Evolutionary conservation across 441 rosid species (phyloP), one percentile per base, ranked within the genome.

Genomic region (Kokia cookei): DNA sequence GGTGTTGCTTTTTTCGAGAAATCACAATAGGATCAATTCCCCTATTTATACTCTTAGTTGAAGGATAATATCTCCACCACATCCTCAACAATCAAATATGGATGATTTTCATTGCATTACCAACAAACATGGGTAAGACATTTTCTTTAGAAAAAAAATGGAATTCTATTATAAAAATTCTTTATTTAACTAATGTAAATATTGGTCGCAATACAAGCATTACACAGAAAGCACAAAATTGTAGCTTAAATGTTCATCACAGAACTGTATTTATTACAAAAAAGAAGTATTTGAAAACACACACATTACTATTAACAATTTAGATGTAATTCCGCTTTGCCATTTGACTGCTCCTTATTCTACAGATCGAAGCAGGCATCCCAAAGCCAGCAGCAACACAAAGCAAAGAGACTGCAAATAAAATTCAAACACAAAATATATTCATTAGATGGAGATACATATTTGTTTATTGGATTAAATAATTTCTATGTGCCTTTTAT

Each of bases 371-470:
- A 63, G 78, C 75, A 75, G 22, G 68, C 71, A 15, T 74, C 75
- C 14, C 63, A 75, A 3, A 75, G 47, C 73, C 81, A 74, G 50
- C 81, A 74, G 65, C 81, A 78, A 55, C 78, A 70, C 75, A 78
- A 50, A 57, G 78, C 73, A 15, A 15, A 66, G 55, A 78, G 66
- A 45, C 81, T 78, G 77, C 11, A 60, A 59, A 27, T 27, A 77
- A 78, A 78, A 24, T 9, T 40, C 27, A 17, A 63, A 27, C 3
- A 6, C 2, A 26, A 26, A 59, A 59, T 26, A 17, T 15, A 9
- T 17, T 17, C 17, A 1, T 59, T 29, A 13, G 63, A 59, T 59
- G 63, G 27, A 58, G 26, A 3, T 45, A 45, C 14, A 12, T 45
- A 0, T 45, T 12, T 13, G 14, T 45, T 45, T 12, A 45, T 10